phyloP scores from a whole-genome alignment of 148 eudicot genomes.

The Arctostaphylos glauca region DNA sequence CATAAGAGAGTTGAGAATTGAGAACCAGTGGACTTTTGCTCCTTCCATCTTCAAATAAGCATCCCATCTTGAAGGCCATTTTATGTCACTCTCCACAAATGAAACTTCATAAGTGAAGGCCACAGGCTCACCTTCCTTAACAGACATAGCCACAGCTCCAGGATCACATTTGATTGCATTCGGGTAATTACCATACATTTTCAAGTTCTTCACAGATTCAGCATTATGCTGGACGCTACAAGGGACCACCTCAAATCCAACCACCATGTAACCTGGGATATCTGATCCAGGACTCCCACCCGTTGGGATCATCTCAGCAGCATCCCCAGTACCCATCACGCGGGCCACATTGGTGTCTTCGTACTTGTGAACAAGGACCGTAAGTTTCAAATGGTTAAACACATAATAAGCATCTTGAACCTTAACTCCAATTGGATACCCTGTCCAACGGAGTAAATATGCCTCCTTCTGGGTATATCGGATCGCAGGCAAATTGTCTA shows the following conservation, averaged over 20 bases:
- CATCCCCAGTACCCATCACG: slow-evolving; percentile 79
- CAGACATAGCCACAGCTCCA: slow-evolving; percentile 43
- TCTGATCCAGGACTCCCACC: slow-evolving; percentile 34
- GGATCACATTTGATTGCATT: slow-evolving; percentile 62
- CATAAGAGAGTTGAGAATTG: slow-evolving; percentile 78
- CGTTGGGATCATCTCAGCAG: slow-evolving; percentile 60
- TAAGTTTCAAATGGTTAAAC: slow-evolving; percentile 75
- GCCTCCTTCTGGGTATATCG: slow-evolving; percentile 62
- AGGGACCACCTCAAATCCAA: slow-evolving; percentile 75
- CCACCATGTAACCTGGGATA: slow-evolving; percentile 63
- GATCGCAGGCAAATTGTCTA: slow-evolving; percentile 81
- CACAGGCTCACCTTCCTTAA: slow-evolving; percentile 58
- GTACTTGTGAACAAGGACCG: slow-evolving; percentile 70
- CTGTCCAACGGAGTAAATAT: slow-evolving; percentile 63
- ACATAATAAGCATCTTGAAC: slow-evolving; percentile 58
- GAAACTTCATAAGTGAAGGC: slow-evolving; percentile 64
- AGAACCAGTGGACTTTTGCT: slow-evolving; percentile 88
- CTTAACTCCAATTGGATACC: slow-evolving; percentile 72
- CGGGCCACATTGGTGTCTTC: slow-evolving; percentile 75
- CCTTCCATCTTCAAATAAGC: slow-evolving; percentile 94
- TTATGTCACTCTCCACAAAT: slow-evolving; percentile 71
- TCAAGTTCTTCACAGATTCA: slow-evolving; percentile 48
- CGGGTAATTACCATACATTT: slow-evolving; percentile 59
- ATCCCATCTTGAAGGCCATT: slow-evolving; percentile 96
- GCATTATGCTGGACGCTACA: slow-evolving; percentile 56